Percentiles rank a stretch among this genome's conserved stretches.
Conservation (phyloP, 1,284 basidiomycete genomes). For the Meripilus lineatus region DNA sequence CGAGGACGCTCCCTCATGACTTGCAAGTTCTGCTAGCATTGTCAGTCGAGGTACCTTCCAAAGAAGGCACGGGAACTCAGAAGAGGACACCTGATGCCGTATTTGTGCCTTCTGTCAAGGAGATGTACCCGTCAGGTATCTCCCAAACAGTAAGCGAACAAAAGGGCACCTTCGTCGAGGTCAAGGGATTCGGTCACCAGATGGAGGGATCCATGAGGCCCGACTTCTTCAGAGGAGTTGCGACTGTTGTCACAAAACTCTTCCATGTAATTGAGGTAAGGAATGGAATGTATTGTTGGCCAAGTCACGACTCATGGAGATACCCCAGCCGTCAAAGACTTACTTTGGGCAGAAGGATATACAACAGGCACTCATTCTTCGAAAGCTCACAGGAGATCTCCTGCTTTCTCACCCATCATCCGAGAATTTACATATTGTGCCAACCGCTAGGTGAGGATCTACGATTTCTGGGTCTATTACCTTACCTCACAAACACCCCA, state of each 20-base stretch:
- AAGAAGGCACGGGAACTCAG: conserved; percentile 5
- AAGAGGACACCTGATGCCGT: conserved; percentile 58
- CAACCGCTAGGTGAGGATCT: conserved; percentile 70
- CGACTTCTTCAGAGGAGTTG: conserved; percentile 93
- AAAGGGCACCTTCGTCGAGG: conserved; percentile 87
- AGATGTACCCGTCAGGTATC: conserved; percentile 91
- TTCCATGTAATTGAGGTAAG: conserved; percentile 86
- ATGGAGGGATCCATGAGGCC: conserved; percentile 87
- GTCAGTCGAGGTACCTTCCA: conserved; percentile 21
- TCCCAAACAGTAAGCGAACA: conserved; percentile 73
- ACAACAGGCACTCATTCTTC: conserved; percentile 88
- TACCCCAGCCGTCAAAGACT: conserved; percentile 73
- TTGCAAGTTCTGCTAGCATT: conserved; percentile 47
- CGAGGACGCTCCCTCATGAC: conserved; percentile 73
- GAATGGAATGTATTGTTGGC: background rate
- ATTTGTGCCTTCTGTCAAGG: conserved; percentile 71
- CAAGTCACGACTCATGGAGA: background rate
- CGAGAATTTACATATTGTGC: conserved; percentile 73
- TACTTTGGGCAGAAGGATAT: conserved; percentile 99
- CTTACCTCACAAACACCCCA: too few relatives aligned
- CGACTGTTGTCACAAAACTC: conserved; percentile 92
- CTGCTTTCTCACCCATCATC: conserved; percentile 73
- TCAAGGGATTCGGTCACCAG: conserved; percentile 81
- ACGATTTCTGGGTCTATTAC: too few relatives aligned
- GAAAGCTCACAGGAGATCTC: conserved; percentile 81